Evolutionary conservation across 768 basidiomycete genomes (phyloP).

Genomic region (Mycena crocata): DNA sequence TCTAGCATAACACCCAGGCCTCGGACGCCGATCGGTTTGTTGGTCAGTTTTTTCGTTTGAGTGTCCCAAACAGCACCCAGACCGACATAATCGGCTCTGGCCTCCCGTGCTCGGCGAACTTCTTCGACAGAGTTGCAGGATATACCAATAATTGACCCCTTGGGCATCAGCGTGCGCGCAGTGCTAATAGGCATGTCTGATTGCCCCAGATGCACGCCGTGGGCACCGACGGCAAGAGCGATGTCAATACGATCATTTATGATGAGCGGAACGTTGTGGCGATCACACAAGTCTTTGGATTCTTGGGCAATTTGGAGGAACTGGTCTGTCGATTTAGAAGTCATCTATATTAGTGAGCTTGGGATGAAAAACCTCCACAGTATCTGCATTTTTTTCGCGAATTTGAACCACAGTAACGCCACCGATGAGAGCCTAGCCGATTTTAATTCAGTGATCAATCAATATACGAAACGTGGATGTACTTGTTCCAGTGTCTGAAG

Average conservation of each 20-base stretch:
- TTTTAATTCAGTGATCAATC: not conserved
- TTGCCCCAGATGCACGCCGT: slow-evolving; percentile 92
- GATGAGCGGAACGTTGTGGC: slow-evolving; percentile 83
- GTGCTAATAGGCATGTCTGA: slow-evolving; percentile 80
- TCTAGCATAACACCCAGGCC: slow-evolving; percentile 77
- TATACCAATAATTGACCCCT: slow-evolving; percentile 80
- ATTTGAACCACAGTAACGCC: slow-evolving; percentile 93
- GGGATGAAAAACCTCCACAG: slow-evolving; percentile 69
- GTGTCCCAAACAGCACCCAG: slow-evolving; percentile 90
- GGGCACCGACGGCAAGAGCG: slow-evolving; percentile 78
- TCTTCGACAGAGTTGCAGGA: slow-evolving; percentile 80
- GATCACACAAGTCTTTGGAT: slow-evolving; percentile 78
- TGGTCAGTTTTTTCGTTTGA: slow-evolving; percentile 78
- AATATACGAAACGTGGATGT: slow-evolving; percentile 12
- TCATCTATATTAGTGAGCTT: not conserved
- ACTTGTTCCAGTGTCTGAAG: slow-evolving; percentile 82
- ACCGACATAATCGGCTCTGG: slow-evolving; percentile 87
- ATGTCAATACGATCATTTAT: slow-evolving; percentile 93
- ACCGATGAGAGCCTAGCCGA: slow-evolving; percentile 76
- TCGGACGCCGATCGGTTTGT: slow-evolving; percentile 75
- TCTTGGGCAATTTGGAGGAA: slow-evolving; percentile 80
- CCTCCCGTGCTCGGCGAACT: slow-evolving; percentile 67
- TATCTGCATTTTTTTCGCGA: slow-evolving; percentile 87
- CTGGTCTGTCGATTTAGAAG: slow-evolving; percentile 48
- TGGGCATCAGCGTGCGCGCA: slow-evolving; percentile 77